A percentile compares a stretch with the other conserved stretches of the same genome.
Conservation (phyloP, 2,329 filamentous ascomycete species). For the Colletotrichum sp. region DNA sequence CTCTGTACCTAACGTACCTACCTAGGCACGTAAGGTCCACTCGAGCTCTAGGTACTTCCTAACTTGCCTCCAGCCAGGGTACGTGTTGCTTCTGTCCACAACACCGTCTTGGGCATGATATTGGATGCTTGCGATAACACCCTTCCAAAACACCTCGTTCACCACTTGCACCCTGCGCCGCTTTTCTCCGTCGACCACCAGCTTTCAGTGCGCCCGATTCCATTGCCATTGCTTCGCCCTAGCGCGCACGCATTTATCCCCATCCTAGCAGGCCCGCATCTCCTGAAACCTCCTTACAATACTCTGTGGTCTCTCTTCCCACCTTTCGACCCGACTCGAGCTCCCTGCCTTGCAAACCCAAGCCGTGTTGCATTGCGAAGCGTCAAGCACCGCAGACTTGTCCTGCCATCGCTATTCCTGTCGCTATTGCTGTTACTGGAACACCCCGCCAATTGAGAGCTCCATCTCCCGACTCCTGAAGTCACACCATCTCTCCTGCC, state of each 20-base stretch:
- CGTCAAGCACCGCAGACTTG: neutral
- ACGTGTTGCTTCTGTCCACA: neutral
- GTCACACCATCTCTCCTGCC: slow-evolving; percentile 2
- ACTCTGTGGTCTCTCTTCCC: neutral
- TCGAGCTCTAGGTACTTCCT: neutral
- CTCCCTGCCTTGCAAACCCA: neutral
- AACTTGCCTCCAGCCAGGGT: neutral
- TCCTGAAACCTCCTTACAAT: neutral
- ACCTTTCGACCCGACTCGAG: neutral
- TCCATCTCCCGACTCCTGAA: neutral
- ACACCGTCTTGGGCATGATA: neutral
- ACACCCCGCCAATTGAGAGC: neutral
- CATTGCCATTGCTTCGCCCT: neutral
- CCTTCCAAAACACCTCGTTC: slow-evolving; percentile 6
- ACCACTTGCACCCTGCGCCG: neutral
- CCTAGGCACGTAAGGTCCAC: neutral
- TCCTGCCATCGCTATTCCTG: neutral
- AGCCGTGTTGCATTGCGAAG: neutral
- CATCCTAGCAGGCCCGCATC: neutral
- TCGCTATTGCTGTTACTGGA: neutral
- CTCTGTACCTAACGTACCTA: neutral
- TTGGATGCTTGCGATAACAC: slow-evolving; percentile 14
- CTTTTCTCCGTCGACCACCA: neutral
- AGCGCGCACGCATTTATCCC: neutral
- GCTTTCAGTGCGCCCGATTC: neutral